Base-by-base conservation (phyloP, 2,329 filamentous ascomycete species). In the Passalora sequoiae region DNA sequence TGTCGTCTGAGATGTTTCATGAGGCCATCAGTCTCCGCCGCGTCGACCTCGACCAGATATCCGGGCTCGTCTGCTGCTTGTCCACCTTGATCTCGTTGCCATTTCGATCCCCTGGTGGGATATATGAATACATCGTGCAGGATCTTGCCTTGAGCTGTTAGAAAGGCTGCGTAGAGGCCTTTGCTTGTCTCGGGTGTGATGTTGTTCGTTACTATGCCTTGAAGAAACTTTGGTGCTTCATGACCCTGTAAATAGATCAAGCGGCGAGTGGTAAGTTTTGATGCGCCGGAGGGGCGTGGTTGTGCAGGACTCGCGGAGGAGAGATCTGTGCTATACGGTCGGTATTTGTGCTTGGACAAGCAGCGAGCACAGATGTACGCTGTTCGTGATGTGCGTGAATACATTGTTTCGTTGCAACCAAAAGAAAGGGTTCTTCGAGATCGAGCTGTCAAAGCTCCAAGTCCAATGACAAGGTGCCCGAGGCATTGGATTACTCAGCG, bases 61-160 rank as follows among this genome's bases (percentile, higher is more conserved):
- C 74, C 72, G 49, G 65, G 66, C n/a, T 73, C 68, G 20, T 64
- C 53, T 53, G 46, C 36, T 53, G 46, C 36, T 41, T 43, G 21
- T 48, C 48, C 22, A 31, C 43, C 32, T 39, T 52, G 45, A 24
- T 56, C 52, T 32, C 48, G 49, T 31, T 63, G 59, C 57, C 58
- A 61, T 24, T 43, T 39, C 6, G 62, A 57, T 15, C 60, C 59
- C 33, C 67, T 59, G 51, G 78, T 69, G 0, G 81, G 83, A 71
- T 95, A 96, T 36, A 98, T 74, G 65, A 97, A 94, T 40, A 89
- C 84, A 68, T 98, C 92, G 69, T 91, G 79, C 31, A 96, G 71
- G 7, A 98, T 77, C 44, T 89, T 79, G 30, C 92, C 92, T 24
- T 67, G 66, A 6, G 91, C 87, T 54, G 85, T 94, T 30, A 98